These are phyloP conservation scores for Colletotrichum aenigma DNA, from an alignment of 2,329 filamentous ascomycete species.

Conservation along the genomic window DNA sequence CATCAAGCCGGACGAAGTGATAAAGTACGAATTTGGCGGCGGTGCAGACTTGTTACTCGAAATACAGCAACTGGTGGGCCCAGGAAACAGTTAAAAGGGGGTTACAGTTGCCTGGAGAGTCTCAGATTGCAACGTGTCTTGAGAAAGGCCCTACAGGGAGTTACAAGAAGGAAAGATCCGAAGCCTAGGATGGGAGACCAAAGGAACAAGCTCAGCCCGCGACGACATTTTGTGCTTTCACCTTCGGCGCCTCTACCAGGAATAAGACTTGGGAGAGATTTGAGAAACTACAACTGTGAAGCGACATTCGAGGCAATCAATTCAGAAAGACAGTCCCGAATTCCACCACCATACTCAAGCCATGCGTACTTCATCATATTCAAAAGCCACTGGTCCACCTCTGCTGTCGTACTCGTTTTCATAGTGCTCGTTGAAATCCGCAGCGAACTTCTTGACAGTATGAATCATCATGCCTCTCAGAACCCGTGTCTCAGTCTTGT, in stretches of 20 bases:
- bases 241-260: neutral
- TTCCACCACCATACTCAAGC: neutral
- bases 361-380: neutral
- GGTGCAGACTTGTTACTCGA: neutral
- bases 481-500: neutral
- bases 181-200: neutral
- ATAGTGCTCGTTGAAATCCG: neutral
- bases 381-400: neutral
- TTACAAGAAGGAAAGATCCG: neutral
- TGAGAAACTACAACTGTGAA: neutral
- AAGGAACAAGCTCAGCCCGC: neutral
- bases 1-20: neutral
- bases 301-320: neutral
- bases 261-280: no score
- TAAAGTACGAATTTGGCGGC: neutral
- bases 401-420: neutral
- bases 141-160: neutral
- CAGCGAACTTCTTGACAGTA: neutral
- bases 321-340: neutral
- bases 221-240: neutral
- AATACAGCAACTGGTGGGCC: no score
- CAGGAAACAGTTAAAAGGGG: neutral
- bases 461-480: neutral
- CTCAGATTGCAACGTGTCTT: neutral
- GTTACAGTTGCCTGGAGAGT: neutral